Evolutionary conservation across 208 protist species (phyloP).

Genomic region (Trypanosoma platydactyli): DNA sequence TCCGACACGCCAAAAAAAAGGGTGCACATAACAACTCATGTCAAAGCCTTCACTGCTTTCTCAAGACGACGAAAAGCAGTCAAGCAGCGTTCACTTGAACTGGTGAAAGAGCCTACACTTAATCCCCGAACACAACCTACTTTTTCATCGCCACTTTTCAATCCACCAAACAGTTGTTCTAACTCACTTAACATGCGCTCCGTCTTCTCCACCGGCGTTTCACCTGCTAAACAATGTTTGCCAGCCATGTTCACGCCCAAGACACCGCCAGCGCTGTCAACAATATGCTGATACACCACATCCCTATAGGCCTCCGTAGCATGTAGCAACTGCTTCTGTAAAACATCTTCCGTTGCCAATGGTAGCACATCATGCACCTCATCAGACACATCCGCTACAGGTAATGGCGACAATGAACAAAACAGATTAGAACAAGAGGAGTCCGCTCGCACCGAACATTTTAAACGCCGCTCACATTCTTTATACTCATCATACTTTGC

Average conservation of each 20-base stretch:
- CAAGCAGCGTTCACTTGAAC: constrained; percentile 20
- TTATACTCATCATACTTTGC: constrained; percentile 36
- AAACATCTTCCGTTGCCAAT: constrained; percentile 8
- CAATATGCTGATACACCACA: constrained; percentile 44
- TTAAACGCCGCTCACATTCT: too few species aligned
- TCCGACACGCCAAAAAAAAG: too few species aligned
- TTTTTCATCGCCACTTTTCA: background rate
- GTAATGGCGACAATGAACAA: too few species aligned
- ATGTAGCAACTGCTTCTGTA: constrained; percentile 31
- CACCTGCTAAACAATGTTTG: background rate
- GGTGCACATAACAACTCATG: too few species aligned
- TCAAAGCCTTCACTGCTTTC: constrained; percentile 25
- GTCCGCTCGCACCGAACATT: background rate
- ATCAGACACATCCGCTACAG: too few species aligned
- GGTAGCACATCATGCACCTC: background rate
- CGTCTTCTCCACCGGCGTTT: constrained; percentile 4
- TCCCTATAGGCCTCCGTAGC: constrained; percentile 49
- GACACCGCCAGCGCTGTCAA: constrained; percentile 37
- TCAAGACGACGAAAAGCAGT: constrained; percentile 33
- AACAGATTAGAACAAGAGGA: too few species aligned
- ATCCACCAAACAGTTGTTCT: background rate
- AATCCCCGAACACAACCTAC: background rate
- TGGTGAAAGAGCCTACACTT: constrained; percentile 8
- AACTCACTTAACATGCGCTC: background rate
- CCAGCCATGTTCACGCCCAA: background rate